Evolutionary conservation across 345 rosid species (phyloP).

Genomic region (Moricandia arvensis): DNA sequence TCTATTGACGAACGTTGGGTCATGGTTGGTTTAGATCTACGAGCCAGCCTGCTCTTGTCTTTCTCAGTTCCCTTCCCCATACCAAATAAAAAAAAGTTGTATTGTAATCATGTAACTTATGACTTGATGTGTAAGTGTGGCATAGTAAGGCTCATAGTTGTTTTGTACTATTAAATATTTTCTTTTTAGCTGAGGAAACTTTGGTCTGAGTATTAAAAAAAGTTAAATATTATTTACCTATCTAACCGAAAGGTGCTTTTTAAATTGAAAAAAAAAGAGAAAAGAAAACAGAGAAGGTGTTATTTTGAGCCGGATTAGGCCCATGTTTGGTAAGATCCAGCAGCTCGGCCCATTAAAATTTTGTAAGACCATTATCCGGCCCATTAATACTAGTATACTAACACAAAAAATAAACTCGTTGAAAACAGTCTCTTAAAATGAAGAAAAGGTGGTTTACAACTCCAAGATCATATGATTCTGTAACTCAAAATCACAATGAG

Average conservation of each 20-base stretch:
- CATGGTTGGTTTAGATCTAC: conserved; percentile 33
- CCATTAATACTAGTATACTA: not conserved
- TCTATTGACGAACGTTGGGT: not conserved
- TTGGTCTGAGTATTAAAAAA: not conserved
- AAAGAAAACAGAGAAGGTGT: not conserved
- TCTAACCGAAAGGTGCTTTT: not conserved
- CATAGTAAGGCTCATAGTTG: too few species aligned
- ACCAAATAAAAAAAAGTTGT: conserved; percentile 14
- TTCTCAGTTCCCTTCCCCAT: conserved; percentile 24
- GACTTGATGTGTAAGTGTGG: conserved; percentile 35
- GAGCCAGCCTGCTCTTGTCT: conserved; percentile 26
- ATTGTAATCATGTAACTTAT: conserved; percentile 16
- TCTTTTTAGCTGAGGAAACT: not conserved
- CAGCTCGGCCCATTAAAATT: not conserved
- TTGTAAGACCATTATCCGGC: not conserved
- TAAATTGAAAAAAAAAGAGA: not conserved
- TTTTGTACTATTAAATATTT: too few species aligned
- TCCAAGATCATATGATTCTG: not conserved
- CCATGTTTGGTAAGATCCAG: not conserved
- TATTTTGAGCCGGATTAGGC: not conserved
- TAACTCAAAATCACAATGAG: not conserved
- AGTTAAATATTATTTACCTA: not conserved
- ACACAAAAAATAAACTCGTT: not conserved
- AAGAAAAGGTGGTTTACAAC: not conserved
- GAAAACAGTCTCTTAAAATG: not conserved